phyloP scores from a whole-genome alignment of 1,139 yeast genomes.

The Blastobotrys persicus region DNA sequence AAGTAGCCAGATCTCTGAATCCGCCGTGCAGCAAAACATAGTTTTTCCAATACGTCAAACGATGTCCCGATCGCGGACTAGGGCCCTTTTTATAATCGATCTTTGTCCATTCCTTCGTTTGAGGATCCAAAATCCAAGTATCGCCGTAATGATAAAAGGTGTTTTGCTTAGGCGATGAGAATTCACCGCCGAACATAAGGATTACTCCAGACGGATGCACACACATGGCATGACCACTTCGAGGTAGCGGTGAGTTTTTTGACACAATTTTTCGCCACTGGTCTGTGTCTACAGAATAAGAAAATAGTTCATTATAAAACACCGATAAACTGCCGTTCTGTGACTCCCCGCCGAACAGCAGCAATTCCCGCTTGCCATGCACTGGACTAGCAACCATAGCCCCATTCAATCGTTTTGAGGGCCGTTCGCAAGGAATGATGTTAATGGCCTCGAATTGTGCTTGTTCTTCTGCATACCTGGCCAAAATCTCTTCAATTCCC shows the following conservation, averaged over 20 bases:
- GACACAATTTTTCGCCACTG: constrained; percentile 79
- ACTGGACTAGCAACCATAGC: constrained; percentile 73
- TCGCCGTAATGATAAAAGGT: constrained; percentile 97
- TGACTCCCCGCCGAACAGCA: constrained; percentile 89
- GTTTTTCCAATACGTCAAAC: constrained; percentile 90
- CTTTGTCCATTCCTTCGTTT: constrained; percentile 85
- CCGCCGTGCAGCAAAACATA: constrained; percentile 86
- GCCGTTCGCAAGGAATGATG: constrained; percentile 56
- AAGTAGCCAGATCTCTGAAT: constrained; percentile 81
- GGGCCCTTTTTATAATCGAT: constrained; percentile 77
- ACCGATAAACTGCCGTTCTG: constrained; percentile 50
- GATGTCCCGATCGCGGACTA: constrained; percentile 85
- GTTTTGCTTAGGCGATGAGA: constrained; percentile 92
- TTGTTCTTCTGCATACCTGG: constrained; percentile 73
- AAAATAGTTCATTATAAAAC: constrained; percentile 77
- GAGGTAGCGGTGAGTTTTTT: constrained; percentile 84
- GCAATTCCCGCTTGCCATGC: constrained; percentile 71
- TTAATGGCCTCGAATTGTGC: constrained; percentile 70
- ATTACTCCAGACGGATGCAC: constrained; percentile 88
- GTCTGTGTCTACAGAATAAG: constrained; percentile 73
- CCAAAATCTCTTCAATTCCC: constrained; percentile 82
- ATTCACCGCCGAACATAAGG: constrained; percentile 92
- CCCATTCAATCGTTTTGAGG: constrained; percentile 69
- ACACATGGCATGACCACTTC: constrained; percentile 93
- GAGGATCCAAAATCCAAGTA: constrained; percentile 87